Evolutionary conservation across 148 eudicot species (phyloP).

Genomic region (Fallopia convolvulus): DNA sequence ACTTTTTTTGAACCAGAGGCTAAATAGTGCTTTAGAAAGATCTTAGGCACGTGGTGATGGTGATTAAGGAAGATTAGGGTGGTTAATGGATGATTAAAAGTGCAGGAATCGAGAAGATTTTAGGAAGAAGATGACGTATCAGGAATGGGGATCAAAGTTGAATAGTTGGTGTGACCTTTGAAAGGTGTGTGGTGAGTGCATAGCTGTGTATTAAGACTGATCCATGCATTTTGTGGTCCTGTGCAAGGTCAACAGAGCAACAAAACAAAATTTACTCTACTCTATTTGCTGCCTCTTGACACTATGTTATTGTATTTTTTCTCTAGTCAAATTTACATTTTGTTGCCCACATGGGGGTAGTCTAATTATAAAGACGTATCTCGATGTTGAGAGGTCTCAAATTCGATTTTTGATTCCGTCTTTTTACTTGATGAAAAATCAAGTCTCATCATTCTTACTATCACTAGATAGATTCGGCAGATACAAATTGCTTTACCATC

Average conservation of each 20-base stretch:
- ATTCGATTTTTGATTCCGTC: too few species aligned
- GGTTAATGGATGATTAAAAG: background rate
- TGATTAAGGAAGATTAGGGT: background rate
- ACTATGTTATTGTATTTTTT: too few species aligned
- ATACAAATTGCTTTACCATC: too few species aligned
- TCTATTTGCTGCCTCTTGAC: too few species aligned
- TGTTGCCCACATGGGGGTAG: too few species aligned
- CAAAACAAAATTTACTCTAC: too few species aligned
- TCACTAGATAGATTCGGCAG: too few species aligned
- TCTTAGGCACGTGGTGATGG: background rate
- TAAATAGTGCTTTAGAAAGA: background rate
- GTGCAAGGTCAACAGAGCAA: background rate
- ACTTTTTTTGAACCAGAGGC: background rate
- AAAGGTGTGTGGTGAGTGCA: background rate
- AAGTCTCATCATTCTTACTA: too few species aligned
- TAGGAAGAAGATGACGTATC: background rate
- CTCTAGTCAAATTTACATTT: too few species aligned
- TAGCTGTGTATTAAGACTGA: background rate
- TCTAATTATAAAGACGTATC: too few species aligned
- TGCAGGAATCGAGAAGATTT: background rate
- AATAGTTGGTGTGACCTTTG: constrained; percentile 4
- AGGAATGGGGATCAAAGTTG: background rate
- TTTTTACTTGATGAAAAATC: too few species aligned
- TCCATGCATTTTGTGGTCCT: background rate
- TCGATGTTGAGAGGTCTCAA: too few species aligned